Base-by-base conservation (phyloP, 1,139 yeast species). In the Suhomyces terraborum region DNA sequence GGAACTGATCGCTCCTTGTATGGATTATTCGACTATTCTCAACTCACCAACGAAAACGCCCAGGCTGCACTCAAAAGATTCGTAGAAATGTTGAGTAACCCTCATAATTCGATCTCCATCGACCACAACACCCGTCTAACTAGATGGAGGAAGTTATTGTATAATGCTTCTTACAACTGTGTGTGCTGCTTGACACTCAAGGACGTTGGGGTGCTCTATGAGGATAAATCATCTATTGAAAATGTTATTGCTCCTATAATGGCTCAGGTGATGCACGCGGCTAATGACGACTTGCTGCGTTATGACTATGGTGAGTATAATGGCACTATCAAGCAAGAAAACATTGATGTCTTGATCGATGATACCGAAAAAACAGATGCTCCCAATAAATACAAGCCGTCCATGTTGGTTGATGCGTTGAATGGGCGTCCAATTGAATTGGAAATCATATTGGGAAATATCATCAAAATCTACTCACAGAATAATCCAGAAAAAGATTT, bases 111-210 rank as follows among this genome's bases (percentile, higher is more conserved):
- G 5, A 71, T 77, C 35, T 54, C 55, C 8, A 61, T 73, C 31
- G 84, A 82, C 53, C 62, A 59, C 10, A 62, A 78, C 48, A 79
- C 75, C 12, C 73, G 75, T 45, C 67, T 64, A 53, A 70, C 80
- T 6, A 68, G 95, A 57, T 86, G 94, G 94, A 69, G 78, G 45
- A 86, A 86, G 57, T 69, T 86, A 41, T 73, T 84, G 16, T 85
- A 85, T 64, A 86, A 86, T 55, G 77, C 85, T 7, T 74, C 80
- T 3, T 72, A 80, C 58, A 85, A 85, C 63, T 75, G 91, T 2
- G 68, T 79, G 4, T 75, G 81, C 45, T 80, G 83, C 7, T 57
- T 79, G 27, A 75, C 85, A 12, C 62, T 63, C 35, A 45, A 66
- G 36, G 88, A 84, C 55, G 77, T 77, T 22, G 67, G 66, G 1